Evolutionary conservation across 1,139 yeast genomes (phyloP).

Genomic region (Keqinozyma sinolaborantium): DNA sequence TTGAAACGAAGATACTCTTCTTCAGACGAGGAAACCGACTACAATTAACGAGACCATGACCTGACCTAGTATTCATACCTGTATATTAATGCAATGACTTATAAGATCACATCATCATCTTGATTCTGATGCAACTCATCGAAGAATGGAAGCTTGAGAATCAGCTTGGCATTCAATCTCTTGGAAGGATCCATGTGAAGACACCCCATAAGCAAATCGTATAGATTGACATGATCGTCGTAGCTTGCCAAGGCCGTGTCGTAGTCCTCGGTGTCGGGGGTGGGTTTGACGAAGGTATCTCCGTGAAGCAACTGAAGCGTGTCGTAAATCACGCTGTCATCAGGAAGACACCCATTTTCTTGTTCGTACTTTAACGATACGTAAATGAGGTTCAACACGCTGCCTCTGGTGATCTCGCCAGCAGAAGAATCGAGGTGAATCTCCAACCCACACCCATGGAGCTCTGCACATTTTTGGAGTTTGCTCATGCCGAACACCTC

Average conservation of each 20-base stretch:
- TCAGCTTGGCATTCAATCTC: constrained; percentile 54
- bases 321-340: constrained; percentile 36
- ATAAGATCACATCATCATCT: constrained; percentile 39
- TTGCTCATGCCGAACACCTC: constrained; percentile 77
- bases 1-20: constrained; percentile 12
- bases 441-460: constrained; percentile 89
- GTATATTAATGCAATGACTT: constrained; percentile 5
- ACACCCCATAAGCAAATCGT: constrained; percentile 52
- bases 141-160: constrained; percentile 55
- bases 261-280: constrained; percentile 3
- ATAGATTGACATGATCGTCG: constrained; percentile 40
- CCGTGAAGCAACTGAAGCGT: constrained; percentile 30
- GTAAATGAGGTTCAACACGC: constrained; percentile 28
- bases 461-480: constrained; percentile 70
- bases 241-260: background rate
- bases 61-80: background rate
- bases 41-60: constrained; percentile 1
- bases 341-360: constrained; percentile 33
- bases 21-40: constrained; percentile 6
- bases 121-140: constrained; percentile 27
- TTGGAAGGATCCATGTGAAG: constrained; percentile 56
- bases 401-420: constrained; percentile 21
- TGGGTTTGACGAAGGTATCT: constrained; percentile 24
- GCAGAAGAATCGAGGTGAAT: constrained; percentile 35
- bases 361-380: constrained; percentile 30